These are phyloP conservation scores for Backusella morwellensis DNA, from an alignment of 192 early-diverging fungal genomes.

Conservation along the genomic window DNA sequence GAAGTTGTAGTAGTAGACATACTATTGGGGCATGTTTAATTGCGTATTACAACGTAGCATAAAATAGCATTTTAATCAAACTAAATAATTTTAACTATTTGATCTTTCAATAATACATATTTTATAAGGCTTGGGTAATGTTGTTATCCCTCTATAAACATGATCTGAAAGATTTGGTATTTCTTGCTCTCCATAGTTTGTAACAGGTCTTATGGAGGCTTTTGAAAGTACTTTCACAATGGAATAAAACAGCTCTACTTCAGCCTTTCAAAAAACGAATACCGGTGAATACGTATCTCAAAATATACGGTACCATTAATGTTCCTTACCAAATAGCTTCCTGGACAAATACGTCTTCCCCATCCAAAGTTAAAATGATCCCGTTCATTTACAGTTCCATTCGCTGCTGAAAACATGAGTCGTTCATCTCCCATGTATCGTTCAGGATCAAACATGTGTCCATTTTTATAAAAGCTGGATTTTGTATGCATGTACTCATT, in stretches of 20 bases:
- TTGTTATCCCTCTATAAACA: background rate
- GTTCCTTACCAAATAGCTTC: background rate
- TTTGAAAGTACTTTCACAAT: background rate
- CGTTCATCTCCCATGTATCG: conserved; percentile 19
- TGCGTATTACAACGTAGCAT: too few species aligned
- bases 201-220: background rate
- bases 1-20: too few species aligned
- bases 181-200: background rate
- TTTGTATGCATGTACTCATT: conserved; percentile 45
- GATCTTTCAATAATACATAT: background rate
- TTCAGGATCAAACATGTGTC: conserved; percentile 48
- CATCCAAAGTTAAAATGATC: conserved; percentile 21
- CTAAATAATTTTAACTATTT: background rate
- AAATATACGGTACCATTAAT: too few species aligned
- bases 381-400: conserved; percentile 13
- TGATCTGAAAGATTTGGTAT: background rate
- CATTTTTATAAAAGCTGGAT: conserved; percentile 32
- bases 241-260: background rate
- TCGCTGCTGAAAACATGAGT: background rate
- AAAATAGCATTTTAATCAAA: too few species aligned
- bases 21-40: too few species aligned
- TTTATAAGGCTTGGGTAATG: background rate
- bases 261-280: background rate
- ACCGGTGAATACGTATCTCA: too few species aligned
- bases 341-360: conserved; percentile 11